phyloP scores from a whole-genome alignment of 192 early-diverging fungal species.

The Backusella liffmaniae region DNA sequence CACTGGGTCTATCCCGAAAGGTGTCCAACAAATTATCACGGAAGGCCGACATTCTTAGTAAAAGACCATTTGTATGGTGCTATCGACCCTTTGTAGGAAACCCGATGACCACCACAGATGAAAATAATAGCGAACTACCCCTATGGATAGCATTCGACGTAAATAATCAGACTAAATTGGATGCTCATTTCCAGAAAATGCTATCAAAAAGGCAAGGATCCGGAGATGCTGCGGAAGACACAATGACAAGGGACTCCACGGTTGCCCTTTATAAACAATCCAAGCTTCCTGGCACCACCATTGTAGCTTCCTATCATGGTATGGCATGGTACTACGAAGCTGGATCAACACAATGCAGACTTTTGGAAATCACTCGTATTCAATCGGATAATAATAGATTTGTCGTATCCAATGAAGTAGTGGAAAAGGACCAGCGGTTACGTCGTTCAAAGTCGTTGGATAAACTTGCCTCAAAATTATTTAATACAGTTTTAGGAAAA shows the following conservation, averaged over 20 bases:
- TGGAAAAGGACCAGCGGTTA: not conserved
- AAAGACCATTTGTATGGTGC: not conserved
- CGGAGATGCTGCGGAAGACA: not conserved
- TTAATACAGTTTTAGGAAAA: conserved; percentile 2
- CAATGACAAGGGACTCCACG: not conserved
- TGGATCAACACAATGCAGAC: not conserved
- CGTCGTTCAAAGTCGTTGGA: not conserved
- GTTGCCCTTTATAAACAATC: not conserved
- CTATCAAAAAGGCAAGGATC: not conserved
- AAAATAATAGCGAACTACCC: not conserved
- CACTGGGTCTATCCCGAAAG: not conserved
- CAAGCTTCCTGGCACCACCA: not conserved
- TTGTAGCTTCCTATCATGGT: not conserved
- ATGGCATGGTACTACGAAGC: not conserved
- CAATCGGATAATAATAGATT: conserved; percentile 2
- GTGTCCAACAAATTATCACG: not conserved
- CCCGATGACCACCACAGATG: not conserved
- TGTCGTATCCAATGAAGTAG: not conserved
- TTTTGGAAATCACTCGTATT: not conserved
- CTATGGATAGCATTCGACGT: not conserved
- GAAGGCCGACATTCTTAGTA: not conserved
- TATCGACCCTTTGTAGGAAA: not conserved
- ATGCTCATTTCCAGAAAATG: not conserved
- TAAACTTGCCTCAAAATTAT: not conserved
- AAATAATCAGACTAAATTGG: not conserved